Evolutionary conservation across 306 rosid species (phyloP).

Genomic region (Casuarina equisetifolia): DNA sequence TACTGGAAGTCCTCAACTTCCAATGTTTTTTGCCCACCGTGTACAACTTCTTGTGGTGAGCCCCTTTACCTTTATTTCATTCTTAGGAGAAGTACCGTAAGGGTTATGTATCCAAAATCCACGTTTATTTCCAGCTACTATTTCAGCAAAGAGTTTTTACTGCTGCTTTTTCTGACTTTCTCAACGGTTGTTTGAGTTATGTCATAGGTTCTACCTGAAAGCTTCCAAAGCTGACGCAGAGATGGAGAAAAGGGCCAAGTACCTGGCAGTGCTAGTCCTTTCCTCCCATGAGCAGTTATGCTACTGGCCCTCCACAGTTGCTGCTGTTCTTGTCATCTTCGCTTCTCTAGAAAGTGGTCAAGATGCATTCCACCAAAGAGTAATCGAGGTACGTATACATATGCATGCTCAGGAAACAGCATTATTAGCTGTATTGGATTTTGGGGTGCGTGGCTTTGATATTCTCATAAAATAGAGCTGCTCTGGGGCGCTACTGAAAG

Average conservation of each 20-base stretch:
- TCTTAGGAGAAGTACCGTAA: constrained; percentile 16
- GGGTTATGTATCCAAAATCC: constrained; percentile 17
- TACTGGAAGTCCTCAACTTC: constrained; percentile 83
- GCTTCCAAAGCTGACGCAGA: constrained; percentile 66
- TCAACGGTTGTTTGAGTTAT: constrained; percentile 12
- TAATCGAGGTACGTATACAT: constrained; percentile 53
- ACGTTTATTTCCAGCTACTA: constrained; percentile 5
- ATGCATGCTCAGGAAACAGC: too few relatives aligned
- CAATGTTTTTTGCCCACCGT: constrained; percentile 79
- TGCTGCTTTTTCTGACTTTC: constrained; percentile 10
- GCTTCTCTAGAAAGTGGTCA: constrained; percentile 60
- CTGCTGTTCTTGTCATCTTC: constrained; percentile 84
- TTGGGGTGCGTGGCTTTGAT: not conserved
- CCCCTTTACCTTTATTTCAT: constrained; percentile 24
- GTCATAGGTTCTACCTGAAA: constrained; percentile 76
- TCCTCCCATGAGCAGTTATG: constrained; percentile 56
- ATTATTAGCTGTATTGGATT: not conserved
- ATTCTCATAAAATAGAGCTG: not conserved
- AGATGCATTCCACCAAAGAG: constrained; percentile 48
- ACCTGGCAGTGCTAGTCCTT: constrained; percentile 63
- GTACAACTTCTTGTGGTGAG: constrained; percentile 82
- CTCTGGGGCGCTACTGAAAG: not conserved
- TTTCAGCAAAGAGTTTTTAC: constrained; percentile 4
- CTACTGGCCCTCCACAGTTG: constrained; percentile 90
- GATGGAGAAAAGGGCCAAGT: constrained; percentile 70